A percentile compares a stretch with the other conserved stretches of the same genome.
These are phyloP conservation scores for Diaporthe sp. DNA, from an alignment of 2,329 filamentous ascomycete species.

Conservation along the genomic window DNA sequence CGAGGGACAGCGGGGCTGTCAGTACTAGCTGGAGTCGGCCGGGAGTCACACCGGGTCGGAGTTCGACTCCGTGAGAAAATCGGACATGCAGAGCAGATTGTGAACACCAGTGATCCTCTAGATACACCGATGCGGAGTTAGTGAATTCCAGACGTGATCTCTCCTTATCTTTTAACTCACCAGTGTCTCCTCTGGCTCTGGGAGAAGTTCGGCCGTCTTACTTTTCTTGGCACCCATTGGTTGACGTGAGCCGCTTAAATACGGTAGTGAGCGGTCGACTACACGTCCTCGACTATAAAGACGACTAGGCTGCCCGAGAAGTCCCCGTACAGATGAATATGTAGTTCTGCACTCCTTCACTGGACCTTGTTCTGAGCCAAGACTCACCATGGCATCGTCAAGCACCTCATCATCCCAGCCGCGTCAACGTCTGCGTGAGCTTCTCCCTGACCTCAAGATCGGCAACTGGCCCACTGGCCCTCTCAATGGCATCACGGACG, in stretches of 20 bases:
- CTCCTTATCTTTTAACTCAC: not conserved
- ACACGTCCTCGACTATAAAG: not conserved
- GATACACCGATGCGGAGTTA: not conserved
- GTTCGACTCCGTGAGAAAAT: not conserved
- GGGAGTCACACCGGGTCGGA: slow-evolving; percentile 3
- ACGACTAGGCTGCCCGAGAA: not conserved
- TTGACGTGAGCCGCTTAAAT: not conserved
- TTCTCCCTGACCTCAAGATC: slow-evolving; percentile 60
- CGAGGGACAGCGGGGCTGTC: not conserved
- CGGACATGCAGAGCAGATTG: not conserved
- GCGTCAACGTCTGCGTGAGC: slow-evolving; percentile 56
- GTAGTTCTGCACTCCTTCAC: not conserved
- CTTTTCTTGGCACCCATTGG: not conserved
- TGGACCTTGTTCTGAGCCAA: not conserved
- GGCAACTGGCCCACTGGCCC: slow-evolving; percentile 59
- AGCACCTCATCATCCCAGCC: slow-evolving; percentile 28
- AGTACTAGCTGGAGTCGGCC: not conserved
- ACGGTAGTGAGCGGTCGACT: not conserved
- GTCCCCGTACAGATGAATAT: not conserved
- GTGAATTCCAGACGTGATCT: not conserved
- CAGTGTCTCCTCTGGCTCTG: not conserved
- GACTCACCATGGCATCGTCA: slow-evolving; percentile 23
- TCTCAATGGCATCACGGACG: slow-evolving; percentile 66
- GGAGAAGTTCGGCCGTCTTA: slow-evolving; percentile 22
- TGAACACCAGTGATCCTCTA: not conserved